A percentile compares a stretch with the other conserved stretches of the same genome.
Conservation (phyloP, 2,329 filamentous ascomycete genomes). For the Aspergillus chevalieri region DNA sequence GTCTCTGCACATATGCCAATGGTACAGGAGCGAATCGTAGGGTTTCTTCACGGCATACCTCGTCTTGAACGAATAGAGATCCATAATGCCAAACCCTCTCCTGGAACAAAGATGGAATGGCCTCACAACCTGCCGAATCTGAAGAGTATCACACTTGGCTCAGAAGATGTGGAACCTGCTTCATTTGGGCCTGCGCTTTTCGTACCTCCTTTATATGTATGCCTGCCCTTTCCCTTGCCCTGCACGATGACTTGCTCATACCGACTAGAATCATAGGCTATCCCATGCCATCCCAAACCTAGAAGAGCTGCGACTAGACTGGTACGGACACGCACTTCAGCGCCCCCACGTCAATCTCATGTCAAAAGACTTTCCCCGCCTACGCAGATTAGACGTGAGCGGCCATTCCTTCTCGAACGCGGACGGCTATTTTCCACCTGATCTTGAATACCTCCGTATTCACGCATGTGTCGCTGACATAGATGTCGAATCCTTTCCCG, state of each 20-base stretch:
- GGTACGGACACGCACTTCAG: slow-evolving; percentile 16
- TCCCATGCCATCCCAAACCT: slow-evolving; percentile 22
- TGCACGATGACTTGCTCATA: background rate
- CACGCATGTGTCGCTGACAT: slow-evolving; percentile 15
- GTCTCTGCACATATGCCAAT: slow-evolving; percentile 20
- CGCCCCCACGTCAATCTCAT: slow-evolving; percentile 13
- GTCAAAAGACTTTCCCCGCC: slow-evolving; percentile 10
- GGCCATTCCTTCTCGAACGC: slow-evolving; percentile 15
- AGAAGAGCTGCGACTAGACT: slow-evolving; percentile 27
- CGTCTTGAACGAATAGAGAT: slow-evolving; percentile 24
- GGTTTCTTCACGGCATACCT: slow-evolving; percentile 20
- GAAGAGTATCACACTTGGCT: slow-evolving; percentile 21
- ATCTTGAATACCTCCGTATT: slow-evolving; percentile 24
- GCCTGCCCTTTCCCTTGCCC: background rate
- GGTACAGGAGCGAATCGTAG: slow-evolving; percentile 18
- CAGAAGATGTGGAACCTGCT: slow-evolving; percentile 5
- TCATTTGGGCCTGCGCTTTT: slow-evolving; percentile 3
- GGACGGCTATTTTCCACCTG: slow-evolving; percentile 20
- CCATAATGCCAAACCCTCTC: slow-evolving; percentile 14
- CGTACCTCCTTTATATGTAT: slow-evolving; percentile 4
- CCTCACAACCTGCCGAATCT: slow-evolving; percentile 26
- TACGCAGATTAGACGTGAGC: slow-evolving; percentile 25
- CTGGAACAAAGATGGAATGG: slow-evolving; percentile 9
- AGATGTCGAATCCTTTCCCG: slow-evolving; percentile 8
- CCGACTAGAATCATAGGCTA: background rate